Percentiles rank a stretch among this genome's conserved stretches.
These are phyloP conservation scores for Cyclocybe aegerita DNA, from an alignment of 768 basidiomycete species.

Conservation along the genomic window DNA sequence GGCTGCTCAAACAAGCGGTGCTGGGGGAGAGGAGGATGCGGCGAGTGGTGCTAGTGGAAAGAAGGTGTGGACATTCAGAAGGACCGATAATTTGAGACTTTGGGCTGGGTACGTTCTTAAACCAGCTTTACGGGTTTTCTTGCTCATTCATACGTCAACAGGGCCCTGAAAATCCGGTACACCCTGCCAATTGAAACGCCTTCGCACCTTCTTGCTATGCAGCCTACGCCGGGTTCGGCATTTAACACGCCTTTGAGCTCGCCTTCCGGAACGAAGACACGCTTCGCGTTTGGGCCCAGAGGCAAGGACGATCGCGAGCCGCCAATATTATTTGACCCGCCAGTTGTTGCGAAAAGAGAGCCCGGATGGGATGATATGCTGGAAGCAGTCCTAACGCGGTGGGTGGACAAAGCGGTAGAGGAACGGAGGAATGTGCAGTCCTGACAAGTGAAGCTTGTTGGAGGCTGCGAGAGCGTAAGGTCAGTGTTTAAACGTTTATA, in stretches of 20 bases:
- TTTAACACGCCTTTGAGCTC: slow-evolving; percentile 28
- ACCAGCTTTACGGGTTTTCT: neutral
- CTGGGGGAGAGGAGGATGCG: slow-evolving; percentile 43
- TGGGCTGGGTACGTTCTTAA: slow-evolving; percentile 73
- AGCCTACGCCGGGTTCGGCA: slow-evolving; percentile 16
- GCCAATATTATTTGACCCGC: slow-evolving; percentile 68
- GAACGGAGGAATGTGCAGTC: slow-evolving; percentile 46
- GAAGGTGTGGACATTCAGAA: slow-evolving; percentile 80
- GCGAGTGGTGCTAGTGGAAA: slow-evolving; percentile 40
- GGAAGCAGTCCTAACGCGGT: slow-evolving; percentile 55
- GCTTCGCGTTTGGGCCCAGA: slow-evolving; percentile 22
- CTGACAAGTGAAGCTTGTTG: too few relatives aligned
- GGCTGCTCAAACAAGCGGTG: slow-evolving; percentile 33
- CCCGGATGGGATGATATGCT: slow-evolving; percentile 85
- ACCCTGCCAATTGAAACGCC: slow-evolving; percentile 66
- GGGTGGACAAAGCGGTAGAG: slow-evolving; percentile 68
- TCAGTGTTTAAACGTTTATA: too few relatives aligned
- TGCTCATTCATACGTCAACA: slow-evolving; percentile 21
- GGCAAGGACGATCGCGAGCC: slow-evolving; percentile 41
- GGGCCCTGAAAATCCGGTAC: slow-evolving; percentile 84
- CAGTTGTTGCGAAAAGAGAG: slow-evolving; percentile 68
- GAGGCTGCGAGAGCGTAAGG: too few relatives aligned
- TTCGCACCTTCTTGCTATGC: slow-evolving; percentile 27
- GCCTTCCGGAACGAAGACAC: slow-evolving; percentile 29
- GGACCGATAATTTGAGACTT: slow-evolving; percentile 81